A percentile compares a stretch with the other conserved stretches of the same genome.
Evolutionary conservation across 768 basidiomycete species (phyloP).

Genomic region (Phylloporus sp.): DNA sequence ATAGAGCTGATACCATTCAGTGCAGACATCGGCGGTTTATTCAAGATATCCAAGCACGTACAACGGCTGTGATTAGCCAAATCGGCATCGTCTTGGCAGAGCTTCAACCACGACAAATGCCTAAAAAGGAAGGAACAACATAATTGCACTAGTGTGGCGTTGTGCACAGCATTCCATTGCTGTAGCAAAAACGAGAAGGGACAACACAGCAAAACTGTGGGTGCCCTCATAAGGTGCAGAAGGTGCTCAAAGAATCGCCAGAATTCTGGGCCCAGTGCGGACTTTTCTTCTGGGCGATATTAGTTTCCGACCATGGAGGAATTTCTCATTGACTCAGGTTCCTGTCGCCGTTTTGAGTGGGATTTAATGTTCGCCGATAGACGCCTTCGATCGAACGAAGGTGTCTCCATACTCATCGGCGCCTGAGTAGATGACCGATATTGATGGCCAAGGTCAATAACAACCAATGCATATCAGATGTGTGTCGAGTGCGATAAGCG

Average conservation of each 20-base stretch:
- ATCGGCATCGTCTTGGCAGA: not conserved
- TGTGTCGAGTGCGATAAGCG: not conserved
- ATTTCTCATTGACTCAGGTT: not conserved
- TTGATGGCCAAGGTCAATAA: not conserved
- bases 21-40: not conserved
- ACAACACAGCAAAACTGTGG: constrained; percentile 15
- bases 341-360: not conserved
- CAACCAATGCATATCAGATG: not conserved
- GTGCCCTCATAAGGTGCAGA: not conserved
- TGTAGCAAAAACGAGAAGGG: not conserved
- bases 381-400: not conserved
- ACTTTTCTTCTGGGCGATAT: constrained; percentile 10
- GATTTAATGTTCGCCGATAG: not conserved
- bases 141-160: not conserved
- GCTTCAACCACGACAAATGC: constrained; percentile 6
- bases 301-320: constrained; percentile 3
- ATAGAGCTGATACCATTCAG: not conserved
- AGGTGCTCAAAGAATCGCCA: constrained; percentile 4
- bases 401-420: constrained; percentile 3
- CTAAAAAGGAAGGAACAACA: constrained; percentile 8
- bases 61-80: not conserved
- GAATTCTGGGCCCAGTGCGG: constrained; percentile 6
- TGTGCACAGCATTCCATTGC: constrained; percentile 11
- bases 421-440: constrained; percentile 3
- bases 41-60: not conserved